phyloP scores from a whole-genome alignment of 1,284 basidiomycete genomes.

The Rhodotorula sp. region DNA sequence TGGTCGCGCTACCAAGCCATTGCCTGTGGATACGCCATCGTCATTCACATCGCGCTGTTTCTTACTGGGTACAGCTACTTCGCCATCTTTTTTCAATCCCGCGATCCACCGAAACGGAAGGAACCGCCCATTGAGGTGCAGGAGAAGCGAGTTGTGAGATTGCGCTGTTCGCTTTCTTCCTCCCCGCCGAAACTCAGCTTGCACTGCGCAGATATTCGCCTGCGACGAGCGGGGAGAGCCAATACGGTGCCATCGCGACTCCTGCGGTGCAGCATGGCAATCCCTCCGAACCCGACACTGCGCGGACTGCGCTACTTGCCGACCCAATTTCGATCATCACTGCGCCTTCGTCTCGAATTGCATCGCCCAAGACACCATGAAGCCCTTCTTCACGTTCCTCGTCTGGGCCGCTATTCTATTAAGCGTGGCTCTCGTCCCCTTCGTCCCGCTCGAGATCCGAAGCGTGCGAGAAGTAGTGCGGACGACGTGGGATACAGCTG shows the following conservation, averaged over 20 bases:
- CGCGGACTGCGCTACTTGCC: slow-evolving; percentile 27
- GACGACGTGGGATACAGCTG: not conserved
- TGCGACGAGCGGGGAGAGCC: slow-evolving; percentile 20
- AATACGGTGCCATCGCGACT: slow-evolving; percentile 7
- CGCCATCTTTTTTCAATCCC: slow-evolving; percentile 14
- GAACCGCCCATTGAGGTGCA: not conserved
- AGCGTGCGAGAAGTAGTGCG: slow-evolving; percentile 13
- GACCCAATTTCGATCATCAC: slow-evolving; percentile 28
- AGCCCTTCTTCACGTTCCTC: slow-evolving; percentile 32
- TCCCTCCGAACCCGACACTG: slow-evolving; percentile 34
- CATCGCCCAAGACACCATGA: slow-evolving; percentile 18
- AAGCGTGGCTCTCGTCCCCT: slow-evolving; percentile 22
- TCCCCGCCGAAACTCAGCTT: not conserved
- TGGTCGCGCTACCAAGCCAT: not conserved
- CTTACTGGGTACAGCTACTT: slow-evolving; percentile 14
- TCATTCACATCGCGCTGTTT: slow-evolving; percentile 11
- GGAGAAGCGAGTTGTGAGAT: slow-evolving; percentile 12
- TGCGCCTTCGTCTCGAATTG: slow-evolving; percentile 36
- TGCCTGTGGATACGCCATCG: not conserved
- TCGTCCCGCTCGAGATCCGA: slow-evolving; percentile 11
- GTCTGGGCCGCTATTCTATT: slow-evolving; percentile 23
- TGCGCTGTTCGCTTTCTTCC: not conserved
- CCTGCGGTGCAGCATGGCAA: slow-evolving; percentile 19
- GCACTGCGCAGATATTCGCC: slow-evolving; percentile 15
- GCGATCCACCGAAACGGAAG: not conserved